phyloP scores from a whole-genome alignment of 148 eudicot genomes.

The Selenicereus undatus region DNA sequence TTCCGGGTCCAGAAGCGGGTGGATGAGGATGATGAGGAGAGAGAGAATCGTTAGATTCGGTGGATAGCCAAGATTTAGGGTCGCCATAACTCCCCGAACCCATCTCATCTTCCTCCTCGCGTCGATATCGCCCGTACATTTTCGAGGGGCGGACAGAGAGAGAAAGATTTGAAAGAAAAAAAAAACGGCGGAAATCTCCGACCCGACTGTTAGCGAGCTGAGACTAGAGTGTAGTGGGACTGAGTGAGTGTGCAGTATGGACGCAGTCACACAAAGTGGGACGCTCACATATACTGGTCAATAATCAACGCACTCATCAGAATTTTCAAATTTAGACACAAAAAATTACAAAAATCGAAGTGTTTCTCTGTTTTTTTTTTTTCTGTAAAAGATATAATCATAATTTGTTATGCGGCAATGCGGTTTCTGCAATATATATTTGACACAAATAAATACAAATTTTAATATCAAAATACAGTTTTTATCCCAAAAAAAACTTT shows the following conservation, averaged over 20 bases:
- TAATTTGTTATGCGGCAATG: too few species aligned
- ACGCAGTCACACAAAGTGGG: too few species aligned
- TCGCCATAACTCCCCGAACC: conserved; percentile 17
- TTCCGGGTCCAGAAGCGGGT: conserved; percentile 1
- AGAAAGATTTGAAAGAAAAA: neutral
- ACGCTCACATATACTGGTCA: too few species aligned
- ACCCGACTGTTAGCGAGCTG: neutral
- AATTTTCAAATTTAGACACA: too few species aligned
- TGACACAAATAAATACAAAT: too few species aligned
- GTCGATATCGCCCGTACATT: conserved; percentile 18
- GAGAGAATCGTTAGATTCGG: neutral
- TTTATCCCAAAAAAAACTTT: too few species aligned
- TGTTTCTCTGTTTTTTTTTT: too few species aligned
- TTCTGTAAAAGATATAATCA: too few species aligned
- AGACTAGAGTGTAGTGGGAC: neutral
- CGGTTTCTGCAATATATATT: too few species aligned
- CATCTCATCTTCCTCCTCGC: conserved; percentile 23
- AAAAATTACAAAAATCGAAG: too few species aligned
- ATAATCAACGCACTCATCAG: too few species aligned
- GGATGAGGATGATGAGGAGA: neutral
- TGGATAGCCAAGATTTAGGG: conserved; percentile 6
- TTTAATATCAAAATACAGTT: too few species aligned
- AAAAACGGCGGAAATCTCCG: neutral
- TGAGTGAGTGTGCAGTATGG: neutral
- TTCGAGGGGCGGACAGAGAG: neutral